Evolutionary conservation across 768 basidiomycete genomes (phyloP).

Genomic region (Suillus bovinus): DNA sequence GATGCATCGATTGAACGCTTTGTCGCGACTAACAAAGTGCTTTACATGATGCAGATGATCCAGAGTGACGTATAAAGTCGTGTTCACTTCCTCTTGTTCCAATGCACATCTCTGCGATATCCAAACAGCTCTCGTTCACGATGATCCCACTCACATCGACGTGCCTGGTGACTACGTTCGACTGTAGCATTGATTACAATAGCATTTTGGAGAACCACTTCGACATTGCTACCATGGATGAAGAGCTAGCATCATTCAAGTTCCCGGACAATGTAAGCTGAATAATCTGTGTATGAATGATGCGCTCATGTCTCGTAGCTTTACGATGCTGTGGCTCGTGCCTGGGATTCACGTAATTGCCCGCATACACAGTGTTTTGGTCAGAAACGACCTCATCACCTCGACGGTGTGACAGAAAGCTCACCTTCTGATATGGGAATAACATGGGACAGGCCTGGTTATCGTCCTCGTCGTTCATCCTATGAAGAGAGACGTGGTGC

Average conservation of each 20-base stretch:
- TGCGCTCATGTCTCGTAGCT: conserved; percentile 19
- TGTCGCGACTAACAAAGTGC: background rate
- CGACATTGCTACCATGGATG: conserved; percentile 20
- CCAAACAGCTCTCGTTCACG: too few species aligned
- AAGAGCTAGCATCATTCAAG: conserved; percentile 15
- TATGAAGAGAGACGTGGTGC: conserved; percentile 26
- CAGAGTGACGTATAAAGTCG: background rate
- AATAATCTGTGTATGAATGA: background rate
- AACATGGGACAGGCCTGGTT: conserved; percentile 22
- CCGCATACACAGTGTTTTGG: conserved; percentile 14
- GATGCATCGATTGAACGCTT: background rate
- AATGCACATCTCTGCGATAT: background rate
- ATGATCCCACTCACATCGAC: background rate
- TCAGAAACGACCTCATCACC: conserved; percentile 19
- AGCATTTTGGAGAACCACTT: conserved; percentile 27
- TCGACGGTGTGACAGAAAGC: conserved; percentile 15
- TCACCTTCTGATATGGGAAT: conserved; percentile 28
- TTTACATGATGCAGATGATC: background rate
- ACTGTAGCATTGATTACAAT: conserved; percentile 24
- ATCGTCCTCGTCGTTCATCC: conserved; percentile 26
- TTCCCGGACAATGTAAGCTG: conserved; percentile 20
- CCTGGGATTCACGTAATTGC: conserved; percentile 25
- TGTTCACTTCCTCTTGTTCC: background rate
- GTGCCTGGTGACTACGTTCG: conserved; percentile 6
- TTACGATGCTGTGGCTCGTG: conserved; percentile 30